Base-by-base conservation (phyloP, 768 basidiomycete genomes). In the Dacryopinax primogenitus region DNA sequence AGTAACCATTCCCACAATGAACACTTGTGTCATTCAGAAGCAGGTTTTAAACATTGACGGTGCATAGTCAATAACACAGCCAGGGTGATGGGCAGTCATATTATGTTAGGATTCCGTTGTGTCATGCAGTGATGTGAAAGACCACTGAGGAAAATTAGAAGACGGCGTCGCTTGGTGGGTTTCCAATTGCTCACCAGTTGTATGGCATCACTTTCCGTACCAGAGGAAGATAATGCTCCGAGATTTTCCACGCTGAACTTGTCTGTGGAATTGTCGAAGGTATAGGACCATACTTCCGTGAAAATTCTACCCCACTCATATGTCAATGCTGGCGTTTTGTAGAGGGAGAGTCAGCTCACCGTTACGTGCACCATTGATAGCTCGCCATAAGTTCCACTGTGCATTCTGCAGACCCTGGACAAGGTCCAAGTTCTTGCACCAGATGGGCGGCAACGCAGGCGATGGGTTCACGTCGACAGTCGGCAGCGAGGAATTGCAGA, bases 151-250 rank as follows among this genome's bases (percentile, higher is more conserved):
- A 21, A 32, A 9, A 58, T 58, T 11, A 58, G 51, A 72, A 63
- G 47, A 71, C 70, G 21, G 71, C 67, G 0, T 37, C 30, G 12
- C 12, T 3, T 9, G 6, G 34, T 4, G 21, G 16, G 4, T 16
- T 6, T 4, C 15, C 33, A 23, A 15, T 34, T 21, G 33, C 33
- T 26, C 35, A 65, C 66, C 41, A 77, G 68, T 69, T 77, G 76
- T 28, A 76, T 74, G 13, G 78, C 78, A 70, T 80, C 78, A 18
- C 78, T 76, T 69, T 80, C 79, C 0, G 77, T 78, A 2, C 78
- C 78, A 23, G 69, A 71, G 16, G 77, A 75, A 3, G 75, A 76
- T 37, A 80, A 66, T 15, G 71, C 70, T 3, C 76, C 76, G 16
- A 79, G 70, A 69, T 78, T 77, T 6, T 74, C 78, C 32, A 78